These are phyloP conservation scores for Asterophora lycoperdoides DNA, from an alignment of 768 basidiomycete species.

Conservation along the genomic window DNA sequence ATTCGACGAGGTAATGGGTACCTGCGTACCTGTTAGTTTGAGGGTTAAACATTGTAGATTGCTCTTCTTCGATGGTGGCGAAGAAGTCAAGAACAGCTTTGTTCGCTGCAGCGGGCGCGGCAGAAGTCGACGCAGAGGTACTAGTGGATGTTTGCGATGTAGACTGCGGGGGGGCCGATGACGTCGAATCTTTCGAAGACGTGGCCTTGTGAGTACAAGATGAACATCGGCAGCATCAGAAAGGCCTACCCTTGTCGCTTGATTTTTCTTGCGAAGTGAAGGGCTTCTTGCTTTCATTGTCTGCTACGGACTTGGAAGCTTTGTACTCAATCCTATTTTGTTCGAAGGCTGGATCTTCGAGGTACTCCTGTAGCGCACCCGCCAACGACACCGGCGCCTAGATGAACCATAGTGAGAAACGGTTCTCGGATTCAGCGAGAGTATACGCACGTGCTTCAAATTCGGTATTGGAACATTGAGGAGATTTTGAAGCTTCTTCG, in stretches of 20 bases:
- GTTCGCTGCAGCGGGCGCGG: conserved; percentile 16
- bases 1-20: conserved; percentile 5
- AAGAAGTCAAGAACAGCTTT: conserved; percentile 82
- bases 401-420: background rate
- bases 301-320: conserved; percentile 66
- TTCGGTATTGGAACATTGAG: conserved; percentile 93
- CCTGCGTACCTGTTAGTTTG: conserved; percentile 48
- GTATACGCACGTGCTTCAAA: conserved; percentile 73
- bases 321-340: conserved; percentile 92
- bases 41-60: conserved; percentile 67
- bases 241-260: conserved; percentile 27
- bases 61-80: conserved; percentile 77
- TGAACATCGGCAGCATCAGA: background rate
- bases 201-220: background rate
- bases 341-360: conserved; percentile 96
- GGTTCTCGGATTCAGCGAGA: background rate
- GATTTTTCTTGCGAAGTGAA: conserved; percentile 19
- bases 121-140: conserved; percentile 10
- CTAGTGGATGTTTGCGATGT: conserved; percentile 14
- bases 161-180: conserved; percentile 1
- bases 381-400: conserved; percentile 96
- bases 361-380: conserved; percentile 89
- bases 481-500: conserved; percentile 88
- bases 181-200: conserved; percentile 1
- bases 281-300: conserved; percentile 28